Evolutionary conservation across 352 stramenopile genomes (phyloP).

Genomic region (Nothophytophthora sp.): DNA sequence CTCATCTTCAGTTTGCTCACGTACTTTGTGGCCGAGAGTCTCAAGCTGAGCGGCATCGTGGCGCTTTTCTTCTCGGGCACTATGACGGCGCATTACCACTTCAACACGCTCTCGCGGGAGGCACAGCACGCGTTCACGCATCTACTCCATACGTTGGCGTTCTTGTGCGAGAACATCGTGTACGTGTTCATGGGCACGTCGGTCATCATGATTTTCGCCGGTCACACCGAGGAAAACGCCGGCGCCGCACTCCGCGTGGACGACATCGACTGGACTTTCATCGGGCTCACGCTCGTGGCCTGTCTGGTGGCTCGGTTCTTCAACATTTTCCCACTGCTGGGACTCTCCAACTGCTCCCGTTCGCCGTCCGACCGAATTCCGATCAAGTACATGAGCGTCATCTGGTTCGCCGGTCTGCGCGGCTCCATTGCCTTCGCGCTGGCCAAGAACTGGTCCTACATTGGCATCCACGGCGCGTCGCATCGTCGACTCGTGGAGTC

Average conservation of each 20-base stretch:
- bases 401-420: conserved; percentile 93
- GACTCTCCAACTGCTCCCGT: conserved; percentile 69
- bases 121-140: conserved; percentile 84
- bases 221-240: conserved; percentile 48
- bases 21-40: conserved; percentile 76
- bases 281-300: conserved; percentile 61
- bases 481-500: conserved; percentile 83
- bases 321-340: conserved; percentile 78
- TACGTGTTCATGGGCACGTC: conserved; percentile 90
- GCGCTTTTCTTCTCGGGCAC: conserved; percentile 93
- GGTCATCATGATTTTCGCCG: conserved; percentile 79
- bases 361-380: conserved; percentile 53
- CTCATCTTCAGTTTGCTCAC: conserved; percentile 86
- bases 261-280: conserved; percentile 82
- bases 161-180: conserved; percentile 81
- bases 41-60: conserved; percentile 92
- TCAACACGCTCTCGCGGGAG: conserved; percentile 78
- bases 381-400: conserved; percentile 73
- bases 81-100: conserved; percentile 88
- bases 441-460: conserved; percentile 84
- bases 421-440: conserved; percentile 94
- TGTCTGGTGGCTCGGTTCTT: conserved; percentile 71
- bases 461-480: conserved; percentile 53
- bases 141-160: conserved; percentile 76
- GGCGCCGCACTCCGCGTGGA: conserved; percentile 65